These are phyloP conservation scores for Jamesozyma hellenica DNA, from an alignment of 805 yeast genomes.

Conservation along the genomic window DNA sequence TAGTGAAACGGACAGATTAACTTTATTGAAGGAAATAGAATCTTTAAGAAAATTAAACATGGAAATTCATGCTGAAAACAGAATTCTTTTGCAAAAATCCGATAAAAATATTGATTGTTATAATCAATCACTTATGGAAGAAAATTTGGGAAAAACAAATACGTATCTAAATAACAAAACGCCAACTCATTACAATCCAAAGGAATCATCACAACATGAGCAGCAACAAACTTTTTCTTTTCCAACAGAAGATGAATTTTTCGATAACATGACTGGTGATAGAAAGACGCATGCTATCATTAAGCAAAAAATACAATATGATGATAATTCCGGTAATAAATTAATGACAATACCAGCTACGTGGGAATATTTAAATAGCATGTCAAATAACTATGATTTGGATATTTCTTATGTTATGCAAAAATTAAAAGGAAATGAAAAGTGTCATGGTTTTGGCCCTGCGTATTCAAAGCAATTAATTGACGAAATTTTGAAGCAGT, in stretches of 20 bases:
- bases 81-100: conserved; percentile 33
- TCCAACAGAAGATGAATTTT: conserved; percentile 23
- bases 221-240: conserved; percentile 9
- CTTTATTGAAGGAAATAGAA: conserved; percentile 40
- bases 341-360: conserved; percentile 66
- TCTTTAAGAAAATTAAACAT: conserved; percentile 43
- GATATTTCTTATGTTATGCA: conserved; percentile 53
- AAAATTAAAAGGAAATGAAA: conserved; percentile 51
- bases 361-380: conserved; percentile 64
- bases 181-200: background rate
- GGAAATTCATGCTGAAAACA: conserved; percentile 52
- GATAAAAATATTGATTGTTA: background rate
- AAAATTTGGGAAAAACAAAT: background rate
- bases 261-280: conserved; percentile 1
- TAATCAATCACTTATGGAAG: background rate
- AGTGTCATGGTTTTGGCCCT: conserved; percentile 67
- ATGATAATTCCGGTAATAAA: conserved; percentile 31
- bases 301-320: conserved; percentile 5
- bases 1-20: conserved; percentile 46
- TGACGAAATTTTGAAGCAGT: conserved; percentile 8
- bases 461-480: conserved; percentile 22
- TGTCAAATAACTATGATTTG: conserved; percentile 30
- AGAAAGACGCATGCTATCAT: background rate
- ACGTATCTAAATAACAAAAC: background rate
- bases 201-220: conserved; percentile 3